These are phyloP conservation scores for Epichloe sylvatica DNA, from an alignment of 2,329 filamentous ascomycete species.

Conservation along the genomic window DNA sequence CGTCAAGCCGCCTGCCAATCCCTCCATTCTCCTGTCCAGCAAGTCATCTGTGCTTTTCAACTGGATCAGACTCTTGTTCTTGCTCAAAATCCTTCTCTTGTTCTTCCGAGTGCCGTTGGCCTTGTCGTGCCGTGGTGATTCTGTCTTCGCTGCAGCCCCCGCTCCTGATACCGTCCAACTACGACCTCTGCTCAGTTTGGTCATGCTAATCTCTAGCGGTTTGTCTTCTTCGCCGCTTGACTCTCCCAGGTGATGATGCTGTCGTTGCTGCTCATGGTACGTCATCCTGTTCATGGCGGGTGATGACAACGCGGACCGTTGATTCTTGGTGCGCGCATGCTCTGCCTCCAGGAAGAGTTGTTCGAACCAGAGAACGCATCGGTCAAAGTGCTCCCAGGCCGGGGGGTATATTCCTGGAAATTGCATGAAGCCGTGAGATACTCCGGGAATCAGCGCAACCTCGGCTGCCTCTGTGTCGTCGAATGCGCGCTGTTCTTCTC, in stretches of 20 bases:
- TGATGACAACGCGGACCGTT: not conserved
- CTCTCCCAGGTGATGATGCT: conserved; percentile 29
- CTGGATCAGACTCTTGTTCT: conserved; percentile 35
- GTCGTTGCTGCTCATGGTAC: conserved; percentile 10
- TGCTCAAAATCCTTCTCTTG: conserved; percentile 20
- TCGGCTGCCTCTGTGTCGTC: conserved; percentile 40
- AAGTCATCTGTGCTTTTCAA: conserved; percentile 45
- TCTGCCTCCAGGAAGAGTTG: conserved; percentile 52
- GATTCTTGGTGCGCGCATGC: conserved; percentile 18
- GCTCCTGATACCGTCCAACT: conserved; percentile 15
- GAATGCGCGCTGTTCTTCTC: conserved; percentile 11
- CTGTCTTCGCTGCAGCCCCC: conserved; percentile 13
- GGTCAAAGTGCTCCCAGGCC: conserved; percentile 74
- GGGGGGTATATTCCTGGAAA: conserved; percentile 86
- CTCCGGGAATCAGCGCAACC: conserved; percentile 72
- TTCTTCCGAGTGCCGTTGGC: conserved; percentile 8
- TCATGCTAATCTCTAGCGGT: conserved; percentile 69
- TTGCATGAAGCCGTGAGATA: conserved; percentile 87
- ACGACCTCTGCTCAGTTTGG: conserved; percentile 26
- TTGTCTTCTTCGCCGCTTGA: conserved; percentile 66
- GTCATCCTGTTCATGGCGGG: not conserved
- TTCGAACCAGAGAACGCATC: conserved; percentile 68
- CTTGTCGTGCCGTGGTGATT: conserved; percentile 2
- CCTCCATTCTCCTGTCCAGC: conserved; percentile 43
- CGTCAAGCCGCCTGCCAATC: conserved; percentile 39